A percentile compares a stretch with the other conserved stretches of the same genome.
These are phyloP conservation scores for Rubroshorea leprosula DNA, from an alignment of 345 rosid species.

Conservation along the genomic window DNA sequence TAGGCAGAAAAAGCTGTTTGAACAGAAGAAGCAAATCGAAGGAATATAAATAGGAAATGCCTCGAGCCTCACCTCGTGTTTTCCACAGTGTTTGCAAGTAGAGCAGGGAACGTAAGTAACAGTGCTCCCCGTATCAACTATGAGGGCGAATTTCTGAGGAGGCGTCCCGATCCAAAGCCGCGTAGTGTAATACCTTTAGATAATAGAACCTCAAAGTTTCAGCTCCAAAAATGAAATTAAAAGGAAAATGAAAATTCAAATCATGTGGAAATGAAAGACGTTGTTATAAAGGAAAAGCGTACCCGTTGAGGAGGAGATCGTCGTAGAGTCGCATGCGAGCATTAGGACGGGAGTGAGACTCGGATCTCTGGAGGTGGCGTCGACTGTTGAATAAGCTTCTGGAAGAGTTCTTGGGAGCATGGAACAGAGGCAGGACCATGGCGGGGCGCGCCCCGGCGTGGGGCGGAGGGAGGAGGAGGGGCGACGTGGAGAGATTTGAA, in stretches of 20 bases:
- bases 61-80: constrained; percentile 52
- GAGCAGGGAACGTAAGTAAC: constrained; percentile 91
- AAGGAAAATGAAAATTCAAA: not conserved
- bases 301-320: constrained; percentile 91
- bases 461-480: constrained; percentile 24
- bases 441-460: constrained; percentile 33
- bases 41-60: not conserved
- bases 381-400: constrained; percentile 25
- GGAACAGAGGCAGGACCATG: constrained; percentile 72
- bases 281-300: not conserved
- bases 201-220: constrained; percentile 6
- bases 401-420: constrained; percentile 36
- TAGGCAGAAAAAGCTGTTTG: not conserved
- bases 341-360: constrained; percentile 29
- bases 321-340: constrained; percentile 94
- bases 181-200: constrained; percentile 73
- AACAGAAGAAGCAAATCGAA: not conserved
- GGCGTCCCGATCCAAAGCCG: constrained; percentile 95
- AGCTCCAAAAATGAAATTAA: not conserved
- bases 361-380: constrained; percentile 56
- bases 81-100: constrained; percentile 73
- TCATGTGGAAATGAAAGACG: not conserved
- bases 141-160: constrained; percentile 82
- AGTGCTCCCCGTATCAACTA: constrained; percentile 88
- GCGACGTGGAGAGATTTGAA: constrained; percentile 19